Evolutionary conservation across 2,329 filamentous ascomycete genomes (phyloP), one percentile per base, ranked within the genome.

Genomic region (Fusarium tuaranense): DNA sequence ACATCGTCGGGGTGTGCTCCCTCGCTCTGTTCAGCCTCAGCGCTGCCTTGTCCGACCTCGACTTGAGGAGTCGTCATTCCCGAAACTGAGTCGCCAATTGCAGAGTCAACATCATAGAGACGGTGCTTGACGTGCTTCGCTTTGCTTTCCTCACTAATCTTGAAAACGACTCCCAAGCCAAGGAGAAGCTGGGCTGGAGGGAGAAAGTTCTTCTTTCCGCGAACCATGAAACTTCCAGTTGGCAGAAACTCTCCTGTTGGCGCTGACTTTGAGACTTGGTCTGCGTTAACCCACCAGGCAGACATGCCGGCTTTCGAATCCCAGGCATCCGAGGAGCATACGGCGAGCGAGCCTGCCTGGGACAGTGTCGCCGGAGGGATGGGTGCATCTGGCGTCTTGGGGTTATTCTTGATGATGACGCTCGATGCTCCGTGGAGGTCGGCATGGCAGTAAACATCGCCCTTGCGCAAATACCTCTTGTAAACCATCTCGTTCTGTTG

Each of bases 281-380:
- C 92, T 2, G 94, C 93, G 71, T 92, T 92, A 0, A 97, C 96
- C 97, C 97, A 99, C 93, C 94, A 99, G 10, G 96, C 95, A 20
- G 94, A 93, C 94, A 98, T 97, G 18, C 95, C 91, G 10, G 96
- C 96, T 82, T 99, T 99, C 2, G 94, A 96, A 70, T 98, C 97
- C 97, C 97, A 99, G 0, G 96, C 97, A 67, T 88, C 92, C 1
- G 95, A 98, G 10, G 94, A 93, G 72, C 94, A 94, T 7, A 99
- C 93, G 0, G 93, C 92, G 34, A 98, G 85, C 53, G 92, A 92
- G 0, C 97, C 97, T 5, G 97, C 97, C 84, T 99, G 97, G 0
- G 94, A 93, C 4, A 99, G 85, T 0, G 97, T 98, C 2, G 94
- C 94, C 0, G 97, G 97, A 4, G 97, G 95, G 30, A 99, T 96